Conservation (phyloP, 345 rosid species). For the Gossypium raimondii region DNA sequence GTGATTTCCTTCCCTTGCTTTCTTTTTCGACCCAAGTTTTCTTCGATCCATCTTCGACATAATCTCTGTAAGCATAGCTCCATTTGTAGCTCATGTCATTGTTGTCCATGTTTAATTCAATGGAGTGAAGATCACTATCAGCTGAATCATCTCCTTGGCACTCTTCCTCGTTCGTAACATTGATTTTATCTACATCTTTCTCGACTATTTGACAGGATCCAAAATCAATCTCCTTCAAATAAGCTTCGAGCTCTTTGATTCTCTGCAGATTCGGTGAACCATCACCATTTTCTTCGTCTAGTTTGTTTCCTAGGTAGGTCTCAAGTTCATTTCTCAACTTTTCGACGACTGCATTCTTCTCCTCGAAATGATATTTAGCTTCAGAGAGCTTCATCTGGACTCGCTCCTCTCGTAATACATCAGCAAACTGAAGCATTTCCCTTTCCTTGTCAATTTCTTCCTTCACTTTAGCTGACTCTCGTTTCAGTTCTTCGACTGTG, state of each 20-base stretch:
- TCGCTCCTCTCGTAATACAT: constrained; percentile 86
- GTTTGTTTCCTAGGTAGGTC: constrained; percentile 39
- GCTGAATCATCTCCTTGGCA: constrained; percentile 54
- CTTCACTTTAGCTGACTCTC: constrained; percentile 48
- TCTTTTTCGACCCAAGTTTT: constrained; percentile 40
- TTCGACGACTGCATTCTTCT: constrained; percentile 79
- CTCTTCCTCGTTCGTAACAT: constrained; percentile 27
- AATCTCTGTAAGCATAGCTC: constrained; percentile 55
- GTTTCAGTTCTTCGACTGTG: constrained; percentile 49
- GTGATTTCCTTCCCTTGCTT: constrained; percentile 41
- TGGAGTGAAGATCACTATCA: constrained; percentile 88
- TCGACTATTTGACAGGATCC: constrained; percentile 21
- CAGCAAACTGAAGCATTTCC: constrained; percentile 93
- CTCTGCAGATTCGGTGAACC: constrained; percentile 38
- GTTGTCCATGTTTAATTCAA: constrained; percentile 85
- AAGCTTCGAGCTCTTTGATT: constrained; percentile 56
- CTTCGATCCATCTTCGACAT: constrained; percentile 29
- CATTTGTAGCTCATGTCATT: constrained; percentile 63
- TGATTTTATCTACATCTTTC: constrained; percentile 18
- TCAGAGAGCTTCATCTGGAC: constrained; percentile 96
- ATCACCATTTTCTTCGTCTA: constrained; percentile 27
- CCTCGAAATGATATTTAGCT: constrained; percentile 79
- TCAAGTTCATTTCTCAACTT: constrained; percentile 60
- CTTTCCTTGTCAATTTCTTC: constrained; percentile 91
- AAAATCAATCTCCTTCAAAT: constrained; percentile 30